Evolutionary conservation across 2,329 filamentous ascomycete genomes (phyloP), one percentile per base, ranked within the genome.

Genomic region (Stagonosporopsis vannaccii): DNA sequence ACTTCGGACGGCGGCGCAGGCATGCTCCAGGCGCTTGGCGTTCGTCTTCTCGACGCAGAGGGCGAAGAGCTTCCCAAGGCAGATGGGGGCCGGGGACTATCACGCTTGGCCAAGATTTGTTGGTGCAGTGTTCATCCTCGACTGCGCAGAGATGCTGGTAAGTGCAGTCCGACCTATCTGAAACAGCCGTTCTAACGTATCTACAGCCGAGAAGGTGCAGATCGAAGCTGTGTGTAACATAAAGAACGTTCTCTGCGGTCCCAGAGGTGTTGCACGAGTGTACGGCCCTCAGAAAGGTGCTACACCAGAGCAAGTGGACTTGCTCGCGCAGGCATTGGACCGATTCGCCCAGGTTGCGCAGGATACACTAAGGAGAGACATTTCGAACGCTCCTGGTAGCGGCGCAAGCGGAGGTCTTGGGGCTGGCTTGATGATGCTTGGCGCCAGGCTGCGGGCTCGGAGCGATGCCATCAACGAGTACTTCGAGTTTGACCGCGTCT

Each of bases 201-300:
- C 2, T n/a, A 9, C 30, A 69, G 65, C 23, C 15, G 50, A 62
- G 5, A 64, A 71, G 8, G 74, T 78, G 9, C 54, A 65, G 2
- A 81, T 84, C 17, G 81, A 84, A 54, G 82, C 80, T 2, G 79
- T 80, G 0, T 82, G 81, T 56, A 84, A 84, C 63, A 80, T 79
- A 75, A 75, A 81, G 47, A 84, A 84, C 41, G 72, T 83, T 0
- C 75, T 84, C 0, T 82, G 81, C 43, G 82, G 82, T 2, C 72
- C 76, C 5, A 71, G 74, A 3, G 81, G 82, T 0, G 82, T 84
- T 1, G 81, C 82, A 23, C 74, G 78, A 36, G 75, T 84, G 0
- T 84, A 82, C 54, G 81, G 81, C 1, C 79, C 79, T 0, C 82
- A 84, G 59, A 84, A 84, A 55, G 82, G 82, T 1, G 80, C 82